Conservation (phyloP, 257 asterid genomes). For the Coffea canephora region DNA sequence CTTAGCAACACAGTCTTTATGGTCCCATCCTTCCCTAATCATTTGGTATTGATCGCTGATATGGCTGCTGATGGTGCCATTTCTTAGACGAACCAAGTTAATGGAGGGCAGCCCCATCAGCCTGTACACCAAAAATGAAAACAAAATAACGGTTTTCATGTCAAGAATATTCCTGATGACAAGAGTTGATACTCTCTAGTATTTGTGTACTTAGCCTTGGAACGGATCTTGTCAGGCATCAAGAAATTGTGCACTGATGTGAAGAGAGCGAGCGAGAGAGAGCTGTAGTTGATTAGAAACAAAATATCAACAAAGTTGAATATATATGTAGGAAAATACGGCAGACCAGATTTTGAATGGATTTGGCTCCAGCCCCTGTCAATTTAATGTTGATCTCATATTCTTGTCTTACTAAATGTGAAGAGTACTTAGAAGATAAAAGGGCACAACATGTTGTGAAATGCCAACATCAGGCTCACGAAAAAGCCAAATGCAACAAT, state of each 20-base stretch:
- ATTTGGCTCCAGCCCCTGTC: neutral
- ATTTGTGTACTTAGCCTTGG: neutral
- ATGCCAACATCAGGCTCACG: too few species aligned
- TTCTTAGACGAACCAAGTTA: neutral
- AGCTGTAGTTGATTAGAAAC: neutral
- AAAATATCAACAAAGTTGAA: neutral
- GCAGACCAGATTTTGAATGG: neutral
- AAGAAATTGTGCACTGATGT: neutral
- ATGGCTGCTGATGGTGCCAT: conserved; percentile 3
- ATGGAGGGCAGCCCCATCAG: neutral
- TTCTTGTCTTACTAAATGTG: neutral
- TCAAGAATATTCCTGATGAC: conserved; percentile 7
- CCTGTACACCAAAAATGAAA: neutral
- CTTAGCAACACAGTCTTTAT: neutral
- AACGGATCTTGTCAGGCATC: neutral
- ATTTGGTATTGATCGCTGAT: neutral
- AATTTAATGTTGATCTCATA: neutral
- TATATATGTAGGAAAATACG: neutral
- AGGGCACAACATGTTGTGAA: too few species aligned
- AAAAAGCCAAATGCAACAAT: too few species aligned
- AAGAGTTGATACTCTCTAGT: neutral
- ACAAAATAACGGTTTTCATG: neutral
- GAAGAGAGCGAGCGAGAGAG: too few species aligned
- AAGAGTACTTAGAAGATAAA: too few species aligned
- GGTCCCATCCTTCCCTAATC: conserved; percentile 12